Percentiles rank a stretch among this genome's conserved stretches.
Evolutionary conservation across 139 green algal genomes (phyloP).

Genomic region (Chlorella sp.): DNA sequence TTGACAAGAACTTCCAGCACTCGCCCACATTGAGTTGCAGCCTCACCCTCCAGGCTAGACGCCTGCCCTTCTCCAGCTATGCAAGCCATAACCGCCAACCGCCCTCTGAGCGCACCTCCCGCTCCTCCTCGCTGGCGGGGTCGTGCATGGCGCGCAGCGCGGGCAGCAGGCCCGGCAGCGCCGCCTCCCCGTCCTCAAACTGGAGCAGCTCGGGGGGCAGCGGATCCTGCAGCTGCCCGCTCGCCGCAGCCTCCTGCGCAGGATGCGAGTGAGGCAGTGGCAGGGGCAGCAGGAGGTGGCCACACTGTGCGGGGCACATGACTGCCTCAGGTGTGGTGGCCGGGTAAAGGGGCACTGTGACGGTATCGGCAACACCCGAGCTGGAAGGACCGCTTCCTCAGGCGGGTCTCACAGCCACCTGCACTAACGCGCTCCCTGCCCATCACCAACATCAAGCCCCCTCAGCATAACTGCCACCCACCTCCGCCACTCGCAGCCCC

Average conservation of each 20-base stretch:
- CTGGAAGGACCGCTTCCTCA: too few relatives aligned
- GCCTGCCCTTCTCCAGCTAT: too few relatives aligned
- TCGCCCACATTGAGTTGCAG: too few relatives aligned
- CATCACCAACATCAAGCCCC: not conserved
- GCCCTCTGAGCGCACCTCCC: conserved; percentile 19
- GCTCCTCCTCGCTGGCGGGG: conserved; percentile 37
- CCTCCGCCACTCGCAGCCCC: not conserved
- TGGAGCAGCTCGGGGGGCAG: conserved; percentile 41
- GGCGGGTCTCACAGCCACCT: too few relatives aligned
- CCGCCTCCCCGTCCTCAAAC: not conserved
- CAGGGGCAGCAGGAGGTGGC: too few relatives aligned
- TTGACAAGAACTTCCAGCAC: too few relatives aligned
- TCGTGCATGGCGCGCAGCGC: conserved; percentile 66
- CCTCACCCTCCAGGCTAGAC: too few relatives aligned
- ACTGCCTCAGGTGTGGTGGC: not conserved
- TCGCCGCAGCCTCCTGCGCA: not conserved
- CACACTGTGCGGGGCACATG: too few relatives aligned
- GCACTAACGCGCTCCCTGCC: too few relatives aligned
- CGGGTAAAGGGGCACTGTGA: not conserved
- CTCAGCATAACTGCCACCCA: not conserved
- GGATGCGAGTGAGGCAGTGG: too few relatives aligned
- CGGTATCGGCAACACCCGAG: too few relatives aligned
- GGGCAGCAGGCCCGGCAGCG: conserved; percentile 31
- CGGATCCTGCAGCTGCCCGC: conserved; percentile 23
- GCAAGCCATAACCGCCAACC: too few relatives aligned